Conservation (phyloP, 106 monocot species). For the Triglochin maritima region DNA sequence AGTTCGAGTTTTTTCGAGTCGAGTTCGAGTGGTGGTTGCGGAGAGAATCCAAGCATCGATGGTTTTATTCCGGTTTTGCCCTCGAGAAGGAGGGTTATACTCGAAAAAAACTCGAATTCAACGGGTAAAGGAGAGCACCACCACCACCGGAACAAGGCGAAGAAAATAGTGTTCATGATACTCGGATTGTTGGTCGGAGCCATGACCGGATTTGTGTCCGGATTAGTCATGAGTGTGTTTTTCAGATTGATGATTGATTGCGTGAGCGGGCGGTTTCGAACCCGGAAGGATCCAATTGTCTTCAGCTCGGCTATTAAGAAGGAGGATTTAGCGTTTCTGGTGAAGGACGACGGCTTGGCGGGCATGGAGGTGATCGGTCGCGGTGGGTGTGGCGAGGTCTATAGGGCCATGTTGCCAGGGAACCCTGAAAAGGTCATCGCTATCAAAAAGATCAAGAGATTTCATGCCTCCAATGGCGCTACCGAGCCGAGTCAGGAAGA, state of each 20-base stretch:
- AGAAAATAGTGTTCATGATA: constrained; percentile 9
- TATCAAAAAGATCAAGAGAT: constrained; percentile 44
- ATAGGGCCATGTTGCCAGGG: constrained; percentile 25
- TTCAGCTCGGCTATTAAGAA: constrained; percentile 52
- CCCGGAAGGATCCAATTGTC: constrained; percentile 22
- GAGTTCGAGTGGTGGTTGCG: too few relatives aligned
- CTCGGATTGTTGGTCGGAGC: constrained; percentile 22
- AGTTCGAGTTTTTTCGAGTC: too few relatives aligned
- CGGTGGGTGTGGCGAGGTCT: constrained; percentile 71
- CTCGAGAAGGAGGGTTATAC: too few relatives aligned
- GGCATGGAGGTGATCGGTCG: constrained; percentile 49
- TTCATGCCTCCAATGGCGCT: neutral
- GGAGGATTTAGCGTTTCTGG: constrained; percentile 47
- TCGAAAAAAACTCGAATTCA: too few relatives aligned
- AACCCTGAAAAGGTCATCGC: constrained; percentile 26
- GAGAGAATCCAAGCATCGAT: too few relatives aligned
- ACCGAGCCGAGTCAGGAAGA: constrained; percentile 31
- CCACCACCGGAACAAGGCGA: neutral
- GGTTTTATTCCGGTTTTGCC: too few relatives aligned
- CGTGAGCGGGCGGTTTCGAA: constrained; percentile 33
- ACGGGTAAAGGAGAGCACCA: neutral
- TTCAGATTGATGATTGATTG: constrained; percentile 45
- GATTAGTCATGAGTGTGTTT: constrained; percentile 11
- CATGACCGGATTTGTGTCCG: constrained; percentile 27
- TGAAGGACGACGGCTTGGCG: constrained; percentile 40